Evolutionary conservation across 106 monocot species (phyloP), one percentile per base, ranked within the genome.

Genomic region (Xerophyta viscosa): DNA sequence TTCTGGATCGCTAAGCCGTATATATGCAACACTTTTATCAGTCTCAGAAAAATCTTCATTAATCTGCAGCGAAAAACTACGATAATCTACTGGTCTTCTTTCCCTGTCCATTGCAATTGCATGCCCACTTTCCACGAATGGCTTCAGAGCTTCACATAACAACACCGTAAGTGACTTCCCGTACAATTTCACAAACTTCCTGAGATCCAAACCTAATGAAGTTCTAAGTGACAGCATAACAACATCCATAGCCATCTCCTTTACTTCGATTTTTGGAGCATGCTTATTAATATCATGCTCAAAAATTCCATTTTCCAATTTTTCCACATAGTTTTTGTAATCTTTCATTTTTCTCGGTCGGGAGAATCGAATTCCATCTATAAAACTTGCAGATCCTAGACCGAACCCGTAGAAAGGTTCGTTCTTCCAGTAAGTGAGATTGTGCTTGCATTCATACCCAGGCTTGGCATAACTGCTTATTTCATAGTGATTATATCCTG

Each of bases 211-310:
- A 2, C 98, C 98, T 62, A 58, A 69, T 43, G 98, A 74, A 61
- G 84, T 98, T 66, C 98, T 79, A 27, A 98, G 57, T 18, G 98
- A 81, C n/a, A 90, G 69, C 98, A 98, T 98, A 39, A 90, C 82
- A 2, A 77, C 77, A 28, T 98, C 98, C 98, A 86, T 74, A 11
- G 90, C 98, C 76, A 77, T 33, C 25, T 89, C 90, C 42, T 74
- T 77, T 20, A 47, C 46, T 18, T 62, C 71, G 4, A 56, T 6
- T n/a, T n/a, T n/a, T n/a, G n/a, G n/a, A n/a, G n/a, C n/a, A n/a
- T n/a, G n/a, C 13, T 26, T 50, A 19, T 0, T 26, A 28, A 6
- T 27, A 5, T 31, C 22, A 10, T 31, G 31, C 22, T 25, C 39
- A 23, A 48, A 10, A 8, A 10, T 2, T 39, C 73, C 62, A 8